Conservation (phyloP, 257 asterid genomes). For the Solanum piurae region DNA sequence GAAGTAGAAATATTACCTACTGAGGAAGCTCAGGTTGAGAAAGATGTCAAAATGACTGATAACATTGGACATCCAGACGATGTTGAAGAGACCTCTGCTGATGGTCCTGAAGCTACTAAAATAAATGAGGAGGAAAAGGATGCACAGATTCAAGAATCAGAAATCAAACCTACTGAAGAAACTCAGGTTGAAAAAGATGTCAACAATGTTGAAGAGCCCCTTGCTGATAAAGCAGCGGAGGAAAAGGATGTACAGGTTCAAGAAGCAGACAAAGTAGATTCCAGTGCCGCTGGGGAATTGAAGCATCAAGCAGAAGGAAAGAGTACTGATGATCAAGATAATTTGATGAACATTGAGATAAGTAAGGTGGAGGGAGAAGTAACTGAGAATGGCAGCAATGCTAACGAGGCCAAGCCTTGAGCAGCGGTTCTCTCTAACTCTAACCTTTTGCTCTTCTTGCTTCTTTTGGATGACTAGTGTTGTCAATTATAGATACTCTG, state of each 20-base stretch:
- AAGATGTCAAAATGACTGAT: neutral
- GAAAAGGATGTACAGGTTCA: neutral
- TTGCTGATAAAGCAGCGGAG: neutral
- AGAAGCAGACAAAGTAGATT: neutral
- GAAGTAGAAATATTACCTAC: neutral
- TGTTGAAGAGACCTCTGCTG: neutral
- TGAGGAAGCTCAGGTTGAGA: neutral
- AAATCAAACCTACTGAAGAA: neutral
- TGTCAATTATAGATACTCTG: constrained; percentile 8
- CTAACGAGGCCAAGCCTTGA: constrained; percentile 12
- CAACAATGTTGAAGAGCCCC: neutral
- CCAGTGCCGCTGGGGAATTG: neutral
- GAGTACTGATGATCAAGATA: neutral
- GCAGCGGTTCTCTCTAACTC: neutral
- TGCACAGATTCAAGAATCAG: neutral
- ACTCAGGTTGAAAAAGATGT: neutral
- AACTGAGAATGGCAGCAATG: constrained; percentile 14
- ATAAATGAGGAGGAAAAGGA: constrained; percentile 1
- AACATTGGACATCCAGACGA: neutral
- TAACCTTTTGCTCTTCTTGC: constrained; percentile 3
- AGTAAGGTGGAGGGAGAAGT: constrained; percentile 17
- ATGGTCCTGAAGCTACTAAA: constrained; percentile 6
- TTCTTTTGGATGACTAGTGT: constrained; percentile 1
- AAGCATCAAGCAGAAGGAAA: neutral
- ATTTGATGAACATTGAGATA: neutral